phyloP scores from a whole-genome alignment of 352 stramenopile genomes.

The Globisporangium radiosum region DNA sequence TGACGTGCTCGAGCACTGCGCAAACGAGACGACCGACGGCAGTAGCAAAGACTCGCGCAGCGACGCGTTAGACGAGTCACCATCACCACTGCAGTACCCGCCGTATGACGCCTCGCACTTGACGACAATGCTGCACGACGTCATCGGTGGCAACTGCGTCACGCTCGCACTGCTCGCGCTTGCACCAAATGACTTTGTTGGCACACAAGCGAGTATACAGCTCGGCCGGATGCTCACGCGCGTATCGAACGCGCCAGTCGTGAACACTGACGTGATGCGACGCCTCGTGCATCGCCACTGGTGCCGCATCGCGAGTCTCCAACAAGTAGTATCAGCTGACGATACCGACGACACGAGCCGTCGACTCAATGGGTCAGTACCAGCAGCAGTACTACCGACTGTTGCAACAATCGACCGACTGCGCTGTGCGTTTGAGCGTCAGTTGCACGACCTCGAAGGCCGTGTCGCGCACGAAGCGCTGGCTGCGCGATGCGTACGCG shows the following conservation, averaged over 20 bases:
- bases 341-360: no score
- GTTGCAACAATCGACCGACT: no score
- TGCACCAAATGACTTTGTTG: slow-evolving; percentile 26
- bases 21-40: no score
- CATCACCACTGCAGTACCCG: slow-evolving; percentile 1
- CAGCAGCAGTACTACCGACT: no score
- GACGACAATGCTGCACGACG: slow-evolving; percentile 37
- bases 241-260: slow-evolving; percentile 38
- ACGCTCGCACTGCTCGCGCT: slow-evolving; percentile 40
- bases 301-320: slow-evolving; percentile 2
- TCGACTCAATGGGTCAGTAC: no score
- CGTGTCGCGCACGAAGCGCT: slow-evolving; percentile 26
- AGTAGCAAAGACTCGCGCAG: neutral
- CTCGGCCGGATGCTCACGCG: slow-evolving; percentile 22
- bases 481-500: slow-evolving; percentile 34
- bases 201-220: slow-evolving; percentile 32
- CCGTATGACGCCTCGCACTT: slow-evolving; percentile 27
- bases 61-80: neutral
- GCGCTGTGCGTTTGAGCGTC: slow-evolving; percentile 12
- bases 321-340: no score
- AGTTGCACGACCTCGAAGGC: slow-evolving; percentile 39
- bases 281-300: slow-evolving; percentile 30
- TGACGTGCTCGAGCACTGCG: slow-evolving; percentile 22
- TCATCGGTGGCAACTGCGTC: slow-evolving; percentile 46
- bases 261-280: slow-evolving; percentile 51